These are phyloP conservation scores for grape (Vitis vinifera) DNA, from an alignment of 164 flowering plant genomes.

Conservation along the genomic window ASM3070453v1 NC_081808.1:6265001-6265500, in stretches of 20 bases:
- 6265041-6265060: neutral
- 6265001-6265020: neutral
- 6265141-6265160: neutral
- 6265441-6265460: slow-evolving; percentile 11
- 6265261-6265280: slow-evolving; percentile 57
- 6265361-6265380: slow-evolving; percentile 58
- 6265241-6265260: slow-evolving; percentile 29
- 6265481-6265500: slow-evolving; percentile 22
- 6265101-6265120: neutral
- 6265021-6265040: neutral
- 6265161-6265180: neutral
- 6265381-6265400: neutral
- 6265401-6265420: neutral
- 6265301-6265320: slow-evolving; percentile 62
- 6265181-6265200: too few species aligned
- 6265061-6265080: neutral
- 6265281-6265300: slow-evolving; percentile 69
- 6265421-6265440: neutral
- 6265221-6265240: too few species aligned
- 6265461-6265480: slow-evolving; percentile 21
- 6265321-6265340: slow-evolving; percentile 66
- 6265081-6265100: neutral
- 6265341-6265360: slow-evolving; percentile 65
- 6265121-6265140: neutral
- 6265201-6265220: too few species aligned